Percentiles rank a stretch among this genome's conserved stretches.
phyloP scores from a whole-genome alignment of 176 grass and related monocot species.

The Rhynchospora tenuis region DNA sequence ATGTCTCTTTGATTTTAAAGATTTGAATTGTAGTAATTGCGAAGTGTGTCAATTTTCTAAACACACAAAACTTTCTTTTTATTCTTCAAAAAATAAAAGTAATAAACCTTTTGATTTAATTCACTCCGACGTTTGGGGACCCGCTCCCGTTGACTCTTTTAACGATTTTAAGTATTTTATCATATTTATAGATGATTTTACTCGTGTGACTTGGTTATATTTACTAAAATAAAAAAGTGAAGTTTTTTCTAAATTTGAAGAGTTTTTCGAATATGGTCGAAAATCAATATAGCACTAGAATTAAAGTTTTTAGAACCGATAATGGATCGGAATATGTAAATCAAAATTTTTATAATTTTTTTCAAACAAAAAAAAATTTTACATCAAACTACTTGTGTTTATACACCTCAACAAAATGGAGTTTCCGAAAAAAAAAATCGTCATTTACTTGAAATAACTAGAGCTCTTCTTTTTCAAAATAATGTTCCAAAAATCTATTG shows the following conservation, averaged over 20 bases:
- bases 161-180: too few relatives aligned
- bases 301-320: too few relatives aligned
- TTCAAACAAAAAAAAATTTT: too few relatives aligned
- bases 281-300: too few relatives aligned
- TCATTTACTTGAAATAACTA: not conserved
- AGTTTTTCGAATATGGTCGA: too few relatives aligned
- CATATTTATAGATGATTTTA: too few relatives aligned
- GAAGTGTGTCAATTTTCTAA: slow-evolving; percentile 6
- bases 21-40: not conserved
- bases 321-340: too few relatives aligned
- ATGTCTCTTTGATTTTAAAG: not conserved
- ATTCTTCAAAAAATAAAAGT: not conserved
- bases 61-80: not conserved
- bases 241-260: too few relatives aligned
- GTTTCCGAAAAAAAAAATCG: not conserved
- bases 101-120: not conserved
- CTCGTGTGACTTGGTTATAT: not conserved
- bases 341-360: too few relatives aligned
- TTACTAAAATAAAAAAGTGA: too few relatives aligned
- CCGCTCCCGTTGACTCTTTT: too few relatives aligned
- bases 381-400: too few relatives aligned
- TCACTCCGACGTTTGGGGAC: not conserved
- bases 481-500: not conserved
- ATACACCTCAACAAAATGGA: not conserved
- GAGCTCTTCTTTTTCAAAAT: not conserved